A percentile compares a stretch with the other conserved stretches of the same genome.
Evolutionary conservation across 805 yeast genomes (phyloP).

Genomic region (Komagataella kurtzmanii): DNA sequence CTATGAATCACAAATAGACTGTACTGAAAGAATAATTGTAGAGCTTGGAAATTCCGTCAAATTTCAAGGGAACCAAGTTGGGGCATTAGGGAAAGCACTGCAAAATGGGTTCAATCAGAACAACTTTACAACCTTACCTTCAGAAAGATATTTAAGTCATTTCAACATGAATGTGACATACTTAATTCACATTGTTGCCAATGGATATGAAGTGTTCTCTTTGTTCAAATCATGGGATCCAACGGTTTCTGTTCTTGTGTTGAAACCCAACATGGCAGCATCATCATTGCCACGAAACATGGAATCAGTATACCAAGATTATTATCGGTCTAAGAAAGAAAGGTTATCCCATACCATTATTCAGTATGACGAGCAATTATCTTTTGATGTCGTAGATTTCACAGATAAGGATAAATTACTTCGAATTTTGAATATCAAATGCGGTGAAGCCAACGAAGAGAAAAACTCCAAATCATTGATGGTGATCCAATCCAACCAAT

Average conservation of each 20-base stretch:
- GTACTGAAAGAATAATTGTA: slow-evolving; percentile 64
- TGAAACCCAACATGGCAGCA: slow-evolving; percentile 59
- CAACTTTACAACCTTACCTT: slow-evolving; percentile 32
- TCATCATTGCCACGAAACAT: slow-evolving; percentile 48
- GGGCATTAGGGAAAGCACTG: slow-evolving; percentile 75
- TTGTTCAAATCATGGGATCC: slow-evolving; percentile 53
- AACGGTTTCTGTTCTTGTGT: slow-evolving; percentile 34
- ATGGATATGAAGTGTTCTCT: slow-evolving; percentile 63
- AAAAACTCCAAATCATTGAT: slow-evolving; percentile 52
- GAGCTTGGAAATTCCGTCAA: slow-evolving; percentile 64
- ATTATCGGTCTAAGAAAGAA: slow-evolving; percentile 31
- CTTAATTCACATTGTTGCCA: slow-evolving; percentile 54
- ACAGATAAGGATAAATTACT: slow-evolving; percentile 41
- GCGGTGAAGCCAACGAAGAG: slow-evolving; percentile 48
- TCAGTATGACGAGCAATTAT: slow-evolving; percentile 35
- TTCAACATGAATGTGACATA: slow-evolving; percentile 48
- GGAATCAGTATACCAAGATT: slow-evolving; percentile 40
- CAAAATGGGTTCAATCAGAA: slow-evolving; percentile 70
- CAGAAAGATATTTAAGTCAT: slow-evolving; percentile 37
- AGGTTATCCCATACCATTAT: slow-evolving; percentile 31
- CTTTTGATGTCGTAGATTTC: slow-evolving; percentile 41
- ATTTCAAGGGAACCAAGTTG: slow-evolving; percentile 60
- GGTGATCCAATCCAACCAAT: slow-evolving; percentile 61
- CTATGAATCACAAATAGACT: slow-evolving; percentile 60
- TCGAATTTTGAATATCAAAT: slow-evolving; percentile 38